Conservation (phyloP, 2,329 filamentous ascomycete species). For the Ascocoryne sarcoides region DNA sequence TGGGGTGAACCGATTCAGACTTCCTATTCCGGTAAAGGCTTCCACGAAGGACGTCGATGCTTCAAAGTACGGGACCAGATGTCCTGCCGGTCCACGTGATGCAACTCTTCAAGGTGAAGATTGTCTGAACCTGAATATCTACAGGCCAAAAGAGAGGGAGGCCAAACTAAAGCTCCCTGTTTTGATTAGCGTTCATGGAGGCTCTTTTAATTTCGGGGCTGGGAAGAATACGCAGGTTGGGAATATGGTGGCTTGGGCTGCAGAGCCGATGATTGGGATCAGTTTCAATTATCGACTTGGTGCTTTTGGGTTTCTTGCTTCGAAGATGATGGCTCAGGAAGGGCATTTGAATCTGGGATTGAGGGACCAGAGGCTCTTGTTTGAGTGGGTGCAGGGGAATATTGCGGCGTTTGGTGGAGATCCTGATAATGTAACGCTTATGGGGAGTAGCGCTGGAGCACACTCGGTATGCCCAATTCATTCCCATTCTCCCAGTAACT, state of each 20-base stretch:
- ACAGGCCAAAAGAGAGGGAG: slow-evolving; percentile 25
- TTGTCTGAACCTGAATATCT: slow-evolving; percentile 46
- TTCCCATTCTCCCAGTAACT: no score
- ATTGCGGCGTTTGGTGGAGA: slow-evolving; percentile 53
- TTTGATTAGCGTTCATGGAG: slow-evolving; percentile 55
- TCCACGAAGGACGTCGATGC: slow-evolving; percentile 29
- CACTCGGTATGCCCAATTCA: slow-evolving; percentile 45
- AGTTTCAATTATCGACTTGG: slow-evolving; percentile 56
- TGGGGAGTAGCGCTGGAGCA: slow-evolving; percentile 53
- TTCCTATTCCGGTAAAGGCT: slow-evolving; percentile 17
- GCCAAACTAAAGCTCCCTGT: slow-evolving; percentile 35
- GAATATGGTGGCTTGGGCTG: slow-evolving; percentile 49
- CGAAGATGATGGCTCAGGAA: slow-evolving; percentile 42
- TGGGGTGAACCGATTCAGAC: slow-evolving; percentile 38
- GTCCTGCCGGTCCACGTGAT: slow-evolving; percentile 17
- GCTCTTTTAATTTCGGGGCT: slow-evolving; percentile 48
- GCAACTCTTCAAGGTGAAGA: slow-evolving; percentile 33
- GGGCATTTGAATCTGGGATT: slow-evolving; percentile 56
- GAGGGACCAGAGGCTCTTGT: slow-evolving; percentile 48
- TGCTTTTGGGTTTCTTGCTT: slow-evolving; percentile 60
- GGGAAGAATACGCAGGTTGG: slow-evolving; percentile 35
- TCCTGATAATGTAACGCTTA: slow-evolving; percentile 46
- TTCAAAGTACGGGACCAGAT: slow-evolving; percentile 27
- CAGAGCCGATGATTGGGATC: slow-evolving; percentile 45
- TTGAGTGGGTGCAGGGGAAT: slow-evolving; percentile 54